These are phyloP conservation scores for Blastobotrys buckinghamii DNA, from an alignment of 1,139 yeast genomes.

Conservation along the genomic window DNA sequence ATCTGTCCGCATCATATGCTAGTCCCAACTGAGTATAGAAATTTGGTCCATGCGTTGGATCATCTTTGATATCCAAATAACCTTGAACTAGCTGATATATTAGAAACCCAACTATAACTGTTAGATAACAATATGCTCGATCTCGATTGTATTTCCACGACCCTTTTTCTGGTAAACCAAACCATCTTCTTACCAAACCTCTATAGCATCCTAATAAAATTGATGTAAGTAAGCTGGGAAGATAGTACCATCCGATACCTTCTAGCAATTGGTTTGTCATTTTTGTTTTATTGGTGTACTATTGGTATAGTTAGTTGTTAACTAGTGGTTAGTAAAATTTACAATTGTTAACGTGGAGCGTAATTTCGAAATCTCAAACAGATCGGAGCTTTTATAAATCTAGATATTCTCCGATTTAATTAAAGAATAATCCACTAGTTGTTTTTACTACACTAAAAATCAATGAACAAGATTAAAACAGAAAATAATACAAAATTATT, in stretches of 20 bases:
- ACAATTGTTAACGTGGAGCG: too few relatives aligned
- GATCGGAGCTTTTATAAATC: too few relatives aligned
- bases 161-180: neutral
- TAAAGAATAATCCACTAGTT: too few relatives aligned
- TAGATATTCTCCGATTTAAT: too few relatives aligned
- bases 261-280: neutral
- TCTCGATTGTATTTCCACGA: constrained; percentile 1
- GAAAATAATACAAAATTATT: too few relatives aligned
- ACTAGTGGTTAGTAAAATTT: too few relatives aligned
- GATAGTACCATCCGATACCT: neutral
- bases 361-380: too few relatives aligned
- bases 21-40: constrained; percentile 19
- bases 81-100: constrained; percentile 1
- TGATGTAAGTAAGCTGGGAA: neutral
- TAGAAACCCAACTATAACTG: constrained; percentile 6
- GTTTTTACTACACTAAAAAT: too few relatives aligned
- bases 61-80: constrained; percentile 2
- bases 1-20: constrained; percentile 13
- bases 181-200: neutral
- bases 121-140: neutral
- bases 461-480: too few relatives aligned
- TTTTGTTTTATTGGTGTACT: neutral
- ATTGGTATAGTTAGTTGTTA: too few relatives aligned
- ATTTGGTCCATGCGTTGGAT: constrained; percentile 7
- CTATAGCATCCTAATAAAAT: neutral